Evolutionary conservation across 2,329 filamentous ascomycete genomes (phyloP), one percentile per base, ranked within the genome.

Genomic region (Mycosphaerella arachidis): DNA sequence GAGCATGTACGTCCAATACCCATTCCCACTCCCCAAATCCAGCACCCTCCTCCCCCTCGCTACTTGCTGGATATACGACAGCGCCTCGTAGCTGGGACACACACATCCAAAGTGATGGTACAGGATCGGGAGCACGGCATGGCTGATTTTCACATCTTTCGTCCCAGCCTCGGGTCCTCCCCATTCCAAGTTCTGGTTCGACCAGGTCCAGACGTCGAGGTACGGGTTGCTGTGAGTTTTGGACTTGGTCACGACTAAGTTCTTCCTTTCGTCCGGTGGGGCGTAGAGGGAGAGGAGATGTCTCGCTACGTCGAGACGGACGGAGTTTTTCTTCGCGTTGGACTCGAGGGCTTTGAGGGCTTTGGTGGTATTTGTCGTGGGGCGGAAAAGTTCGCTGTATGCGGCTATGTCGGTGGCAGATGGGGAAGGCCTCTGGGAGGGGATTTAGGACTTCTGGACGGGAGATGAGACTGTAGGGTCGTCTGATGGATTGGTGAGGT

Each of bases 71-170:
- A 91, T 79, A 24, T 88, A 76, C 62, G 82, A 77, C 12, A 92
- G 76, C 1, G 83, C 79, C 67, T 90, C 86, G 72, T 88, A 87
- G 9, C 82, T 84, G 0, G 89, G 89, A 20, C 85, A 85, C 1
- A 84, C 83, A 74, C 88, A 92, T 54, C 88, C 88, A 72, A 91
- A 91, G 73, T 92, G 88, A 75, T 91, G 88, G 81, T 91, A 91
- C 57, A 91, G 79, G 18, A 91, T 78, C 1, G 88, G 88, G 8
- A 91, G 79, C 6, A 90, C 78, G 66, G 88, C 87, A 74, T 92
- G 89, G 53, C 82, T 83, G 60, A 79, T 81, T 55, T 78, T 79
- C 4, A 82, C 80, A 29, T 78, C 74, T 16, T 77, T 78, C 3
- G 86, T 83, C 37, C 75, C 74, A 13, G 77, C 73, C 69, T 81